Evolutionary conservation across 2,329 filamentous ascomycete species (phyloP).

Genomic region (Neofusicoccum laricinum): DNA sequence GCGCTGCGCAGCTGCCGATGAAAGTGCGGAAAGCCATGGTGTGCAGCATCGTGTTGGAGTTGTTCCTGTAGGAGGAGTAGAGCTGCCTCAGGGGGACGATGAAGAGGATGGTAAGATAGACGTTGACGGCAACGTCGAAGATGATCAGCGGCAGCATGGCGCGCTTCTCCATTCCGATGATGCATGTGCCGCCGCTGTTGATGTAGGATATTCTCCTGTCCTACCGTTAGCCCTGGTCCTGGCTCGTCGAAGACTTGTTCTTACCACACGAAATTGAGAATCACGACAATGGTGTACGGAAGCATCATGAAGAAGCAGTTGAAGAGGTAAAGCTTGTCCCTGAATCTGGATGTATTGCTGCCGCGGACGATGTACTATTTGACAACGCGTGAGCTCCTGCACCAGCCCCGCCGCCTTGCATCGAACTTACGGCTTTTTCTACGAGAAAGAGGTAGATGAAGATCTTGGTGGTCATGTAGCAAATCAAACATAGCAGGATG

Average conservation of each 20-base stretch:
- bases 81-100: constrained; percentile 52
- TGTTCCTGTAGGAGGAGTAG: neutral
- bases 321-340: constrained; percentile 1
- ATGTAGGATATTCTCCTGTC: constrained; percentile 56
- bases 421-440: neutral
- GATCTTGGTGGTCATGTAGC: constrained; percentile 5
- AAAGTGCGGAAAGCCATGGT: constrained; percentile 7
- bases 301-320: constrained; percentile 4
- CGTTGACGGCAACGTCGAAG: constrained; percentile 61
- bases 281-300: neutral
- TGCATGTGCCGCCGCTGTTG: constrained; percentile 45
- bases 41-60: neutral
- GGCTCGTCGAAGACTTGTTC: neutral
- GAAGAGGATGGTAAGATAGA: constrained; percentile 63
- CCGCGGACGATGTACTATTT: neutral
- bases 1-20: neutral
- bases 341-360: neutral
- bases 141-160: constrained; percentile 61
- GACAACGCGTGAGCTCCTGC: no score
- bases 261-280: neutral
- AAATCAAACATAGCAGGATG: constrained; percentile 49
- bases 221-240: neutral
- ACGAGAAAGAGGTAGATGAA: constrained; percentile 9
- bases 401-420: no score
- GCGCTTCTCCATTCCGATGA: constrained; percentile 59